Evolutionary conservation across 2,329 filamentous ascomycete genomes (phyloP).

Genomic region (Akanthomyces muscarius): DNA sequence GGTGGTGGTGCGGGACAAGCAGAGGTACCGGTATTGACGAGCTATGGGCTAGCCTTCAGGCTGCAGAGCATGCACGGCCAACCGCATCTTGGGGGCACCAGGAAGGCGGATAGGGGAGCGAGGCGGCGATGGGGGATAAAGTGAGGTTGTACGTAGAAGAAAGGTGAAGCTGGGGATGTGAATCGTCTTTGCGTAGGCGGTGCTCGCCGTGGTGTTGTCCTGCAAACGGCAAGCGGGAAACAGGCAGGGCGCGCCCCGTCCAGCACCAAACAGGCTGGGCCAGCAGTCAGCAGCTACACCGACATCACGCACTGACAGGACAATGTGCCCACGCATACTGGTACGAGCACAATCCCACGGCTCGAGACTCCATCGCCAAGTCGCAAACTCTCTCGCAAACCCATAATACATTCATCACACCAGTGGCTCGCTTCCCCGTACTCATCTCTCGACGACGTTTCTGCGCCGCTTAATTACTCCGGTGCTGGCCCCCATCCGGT

Average conservation of each 20-base stretch:
- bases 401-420: not conserved
- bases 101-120: not conserved
- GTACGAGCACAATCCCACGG: not conserved
- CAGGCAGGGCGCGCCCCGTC: too few relatives aligned
- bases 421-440: slow-evolving; percentile 1
- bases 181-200: not conserved
- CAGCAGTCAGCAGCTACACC: not conserved
- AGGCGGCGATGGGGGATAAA: not conserved
- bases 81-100: not conserved
- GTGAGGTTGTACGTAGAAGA: not conserved
- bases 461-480: not conserved
- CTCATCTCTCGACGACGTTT: not conserved
- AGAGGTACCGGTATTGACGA: not conserved
- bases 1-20: slow-evolving; percentile 2
- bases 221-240: not conserved
- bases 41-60: not conserved
- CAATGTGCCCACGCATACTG: too few relatives aligned
- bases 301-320: not conserved
- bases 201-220: not conserved
- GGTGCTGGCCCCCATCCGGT: not conserved
- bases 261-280: not conserved
- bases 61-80: not conserved
- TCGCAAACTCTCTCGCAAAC: not conserved
- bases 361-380: not conserved
- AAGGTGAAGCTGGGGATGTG: slow-evolving; percentile 7